These are phyloP conservation scores for Candida argentea DNA, from an alignment of 805 yeast genomes.

Conservation along the genomic window DNA sequence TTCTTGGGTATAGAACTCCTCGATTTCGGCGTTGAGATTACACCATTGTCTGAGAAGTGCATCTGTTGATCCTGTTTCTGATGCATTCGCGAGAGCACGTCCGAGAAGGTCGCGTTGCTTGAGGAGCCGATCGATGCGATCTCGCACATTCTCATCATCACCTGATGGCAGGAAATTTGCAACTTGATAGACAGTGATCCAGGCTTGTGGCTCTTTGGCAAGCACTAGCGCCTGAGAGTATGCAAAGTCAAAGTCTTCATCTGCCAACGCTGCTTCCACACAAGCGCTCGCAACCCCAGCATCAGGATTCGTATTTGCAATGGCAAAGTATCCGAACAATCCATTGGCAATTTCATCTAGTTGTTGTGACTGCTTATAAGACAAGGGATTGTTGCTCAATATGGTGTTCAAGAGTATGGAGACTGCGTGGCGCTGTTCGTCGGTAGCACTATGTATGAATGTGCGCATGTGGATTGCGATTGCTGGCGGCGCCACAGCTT, in stretches of 20 bases:
- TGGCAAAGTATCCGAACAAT: constrained; percentile 28
- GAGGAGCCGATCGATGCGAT: constrained; percentile 18
- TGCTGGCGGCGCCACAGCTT: constrained; percentile 3
- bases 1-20: constrained; percentile 8
- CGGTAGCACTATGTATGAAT: not conserved
- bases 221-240: constrained; percentile 30
- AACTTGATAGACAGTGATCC: constrained; percentile 71
- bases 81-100: constrained; percentile 31
- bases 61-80: constrained; percentile 17
- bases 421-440: constrained; percentile 12
- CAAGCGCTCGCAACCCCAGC: constrained; percentile 36
- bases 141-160: too few relatives aligned
- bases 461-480: constrained; percentile 3
- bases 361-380: constrained; percentile 36
- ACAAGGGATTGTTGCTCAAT: constrained; percentile 43
- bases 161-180: too few relatives aligned
- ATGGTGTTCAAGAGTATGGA: constrained; percentile 29
- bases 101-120: constrained; percentile 49
- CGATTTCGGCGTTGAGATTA: constrained; percentile 29
- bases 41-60: constrained; percentile 59
- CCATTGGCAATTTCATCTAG: constrained; percentile 32
- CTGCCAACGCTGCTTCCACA: constrained; percentile 57
- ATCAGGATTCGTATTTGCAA: constrained; percentile 12
- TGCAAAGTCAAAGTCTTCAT: constrained; percentile 54
- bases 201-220: constrained; percentile 14